Conservation (phyloP, 2,329 filamentous ascomycete genomes). For the Amesomyces nigricolor region DNA sequence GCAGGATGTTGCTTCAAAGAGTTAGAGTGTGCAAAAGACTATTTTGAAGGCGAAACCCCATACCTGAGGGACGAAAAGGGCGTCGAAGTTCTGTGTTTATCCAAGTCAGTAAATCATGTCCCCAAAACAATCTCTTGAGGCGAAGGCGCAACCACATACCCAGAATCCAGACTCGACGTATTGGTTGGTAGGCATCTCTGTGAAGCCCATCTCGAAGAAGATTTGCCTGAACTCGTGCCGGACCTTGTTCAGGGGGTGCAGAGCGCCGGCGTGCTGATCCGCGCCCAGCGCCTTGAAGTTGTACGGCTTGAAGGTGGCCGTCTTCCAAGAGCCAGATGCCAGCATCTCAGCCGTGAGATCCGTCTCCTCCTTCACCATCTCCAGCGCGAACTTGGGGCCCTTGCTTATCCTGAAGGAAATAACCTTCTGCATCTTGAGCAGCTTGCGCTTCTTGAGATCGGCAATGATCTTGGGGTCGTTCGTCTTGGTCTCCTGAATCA, state of each 20-base stretch:
- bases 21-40: neutral
- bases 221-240: constrained; percentile 92
- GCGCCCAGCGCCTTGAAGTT: constrained; percentile 51
- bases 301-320: constrained; percentile 76
- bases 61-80: constrained; percentile 82
- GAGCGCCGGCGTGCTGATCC: constrained; percentile 55
- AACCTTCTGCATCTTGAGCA: constrained; percentile 76
- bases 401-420: constrained; percentile 80
- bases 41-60: neutral
- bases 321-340: constrained; percentile 82
- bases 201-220: constrained; percentile 98
- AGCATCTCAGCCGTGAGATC: constrained; percentile 95
- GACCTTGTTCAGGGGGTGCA: constrained; percentile 83
- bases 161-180: constrained; percentile 98
- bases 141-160: constrained; percentile 7
- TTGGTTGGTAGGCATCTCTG: constrained; percentile 93
- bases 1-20: constrained; percentile 72
- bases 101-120: constrained; percentile 1
- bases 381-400: constrained; percentile 79
- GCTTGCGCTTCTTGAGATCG: constrained; percentile 88
- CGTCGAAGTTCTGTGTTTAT: constrained; percentile 71
- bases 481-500: constrained; percentile 64
- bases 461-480: constrained; percentile 70
- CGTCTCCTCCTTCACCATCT: constrained; percentile 89
- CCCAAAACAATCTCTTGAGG: no score